A percentile compares a stretch with the other conserved stretches of the same genome.
Conservation (phyloP, 208 protist genomes). For the Trypanosoma congolense region DNA sequence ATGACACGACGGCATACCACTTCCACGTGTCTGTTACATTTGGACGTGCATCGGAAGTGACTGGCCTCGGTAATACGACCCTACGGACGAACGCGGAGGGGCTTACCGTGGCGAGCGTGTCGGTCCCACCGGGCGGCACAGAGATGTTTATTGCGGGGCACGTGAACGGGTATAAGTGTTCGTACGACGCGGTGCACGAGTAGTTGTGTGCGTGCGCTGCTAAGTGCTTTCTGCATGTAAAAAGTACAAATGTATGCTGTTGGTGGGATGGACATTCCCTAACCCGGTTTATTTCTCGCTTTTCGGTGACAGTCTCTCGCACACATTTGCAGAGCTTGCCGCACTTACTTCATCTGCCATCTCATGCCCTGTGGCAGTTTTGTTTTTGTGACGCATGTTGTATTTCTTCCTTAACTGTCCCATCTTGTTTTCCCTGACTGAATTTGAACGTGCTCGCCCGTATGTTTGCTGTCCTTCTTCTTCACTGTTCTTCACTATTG, state of each 20-base stretch:
- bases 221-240: neutral
- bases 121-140: conserved; percentile 61
- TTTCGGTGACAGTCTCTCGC: no score
- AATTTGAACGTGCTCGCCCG: no score
- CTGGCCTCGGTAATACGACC: conserved; percentile 18
- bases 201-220: conserved; percentile 3
- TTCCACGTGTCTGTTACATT: conserved; percentile 55
- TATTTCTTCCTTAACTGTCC: no score
- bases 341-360: no score
- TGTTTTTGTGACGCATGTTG: no score
- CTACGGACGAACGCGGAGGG: conserved; percentile 23
- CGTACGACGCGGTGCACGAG: conserved; percentile 47
- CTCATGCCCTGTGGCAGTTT: no score
- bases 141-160: conserved; percentile 38
- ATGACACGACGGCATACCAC: conserved; percentile 71
- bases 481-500: no score
- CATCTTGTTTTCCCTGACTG: no score
- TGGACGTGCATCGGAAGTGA: conserved; percentile 19
- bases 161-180: conserved; percentile 27
- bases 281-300: neutral
- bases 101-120: conserved; percentile 26
- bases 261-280: neutral
- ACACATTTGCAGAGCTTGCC: no score
- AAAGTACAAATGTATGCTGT: neutral
- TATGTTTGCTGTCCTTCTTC: no score